These are phyloP conservation scores for Decorospora gaudefroyi DNA, from an alignment of 2,329 filamentous ascomycete genomes.

Conservation along the genomic window DNA sequence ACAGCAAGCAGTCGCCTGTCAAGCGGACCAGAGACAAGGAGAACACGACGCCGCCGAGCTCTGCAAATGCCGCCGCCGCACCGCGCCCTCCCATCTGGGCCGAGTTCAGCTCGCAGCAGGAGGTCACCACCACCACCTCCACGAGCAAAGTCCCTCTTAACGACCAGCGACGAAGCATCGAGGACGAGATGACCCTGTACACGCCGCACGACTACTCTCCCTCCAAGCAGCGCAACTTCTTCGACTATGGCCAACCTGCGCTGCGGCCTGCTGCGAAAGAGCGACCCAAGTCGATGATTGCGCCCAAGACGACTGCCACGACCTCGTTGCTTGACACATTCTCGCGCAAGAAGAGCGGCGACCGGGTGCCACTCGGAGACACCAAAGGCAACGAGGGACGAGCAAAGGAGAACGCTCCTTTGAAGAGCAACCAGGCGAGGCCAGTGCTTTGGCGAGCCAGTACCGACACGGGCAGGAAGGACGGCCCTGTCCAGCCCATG, in stretches of 20 bases:
- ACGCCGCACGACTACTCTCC: slow-evolving; percentile 64
- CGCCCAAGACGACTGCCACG: slow-evolving; percentile 51
- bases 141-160: slow-evolving; percentile 53
- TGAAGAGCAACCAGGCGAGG: slow-evolving; percentile 25
- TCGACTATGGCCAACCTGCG: slow-evolving; percentile 55
- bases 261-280: slow-evolving; percentile 35
- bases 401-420: slow-evolving; percentile 29
- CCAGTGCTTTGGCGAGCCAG: slow-evolving; percentile 34
- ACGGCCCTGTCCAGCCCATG: slow-evolving; percentile 20
- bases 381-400: slow-evolving; percentile 42
- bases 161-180: slow-evolving; percentile 51
- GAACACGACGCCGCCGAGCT: slow-evolving; percentile 69
- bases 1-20: slow-evolving; percentile 55
- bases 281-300: slow-evolving; percentile 59
- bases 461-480: slow-evolving; percentile 34
- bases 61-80: slow-evolving; percentile 49
- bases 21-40: slow-evolving; percentile 71
- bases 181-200: slow-evolving; percentile 63
- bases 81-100: slow-evolving; percentile 75
- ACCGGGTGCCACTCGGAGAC: slow-evolving; percentile 40
- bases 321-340: slow-evolving; percentile 49
- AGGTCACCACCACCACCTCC: slow-evolving; percentile 39
- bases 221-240: slow-evolving; percentile 65
- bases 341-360: slow-evolving; percentile 44
- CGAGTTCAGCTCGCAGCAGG: slow-evolving; percentile 63